Evolutionary conservation across 2,329 filamentous ascomycete species (phyloP).

Genomic region (Pseudopithomyces chartarum): DNA sequence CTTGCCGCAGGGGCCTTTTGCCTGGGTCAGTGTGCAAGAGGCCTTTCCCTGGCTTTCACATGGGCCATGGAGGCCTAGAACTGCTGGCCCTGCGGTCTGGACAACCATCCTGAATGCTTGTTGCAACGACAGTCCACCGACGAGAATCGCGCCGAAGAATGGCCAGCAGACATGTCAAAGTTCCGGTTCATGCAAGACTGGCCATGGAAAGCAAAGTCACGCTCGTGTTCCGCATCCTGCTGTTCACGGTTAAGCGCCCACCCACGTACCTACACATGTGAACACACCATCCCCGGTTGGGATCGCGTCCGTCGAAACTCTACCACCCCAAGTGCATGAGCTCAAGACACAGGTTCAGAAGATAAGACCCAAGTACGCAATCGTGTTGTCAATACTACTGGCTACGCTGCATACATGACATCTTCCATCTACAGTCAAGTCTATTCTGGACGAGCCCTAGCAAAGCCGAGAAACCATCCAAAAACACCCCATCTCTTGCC

Average conservation of each 20-base stretch:
- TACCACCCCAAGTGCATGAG: neutral
- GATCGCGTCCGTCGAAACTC: neutral
- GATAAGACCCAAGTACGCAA: neutral
- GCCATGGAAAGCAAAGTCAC: no score
- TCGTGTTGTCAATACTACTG: neutral
- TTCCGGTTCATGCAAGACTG: neutral
- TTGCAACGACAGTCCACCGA: conserved; percentile 35
- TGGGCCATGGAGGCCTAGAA: conserved; percentile 34
- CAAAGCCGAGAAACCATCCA: neutral
- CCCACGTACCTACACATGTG: neutral
- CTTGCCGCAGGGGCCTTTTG: conserved; percentile 21
- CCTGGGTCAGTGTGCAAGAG: conserved; percentile 14
- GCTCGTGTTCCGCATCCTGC: no score
- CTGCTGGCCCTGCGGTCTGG: conserved; percentile 12
- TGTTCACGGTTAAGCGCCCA: no score
- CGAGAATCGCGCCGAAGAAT: neutral
- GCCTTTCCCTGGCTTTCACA: conserved; percentile 23
- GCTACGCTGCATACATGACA: neutral
- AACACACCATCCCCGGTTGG: neutral
- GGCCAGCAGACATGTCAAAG: neutral
- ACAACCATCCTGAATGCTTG: conserved; percentile 38
- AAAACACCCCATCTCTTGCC: neutral
- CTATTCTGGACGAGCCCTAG: neutral
- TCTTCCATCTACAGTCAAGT: neutral
- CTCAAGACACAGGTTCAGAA: neutral